Evolutionary conservation across 164 flowering plant species (phyloP).

Genomic region (Stephania japonica): DNA sequence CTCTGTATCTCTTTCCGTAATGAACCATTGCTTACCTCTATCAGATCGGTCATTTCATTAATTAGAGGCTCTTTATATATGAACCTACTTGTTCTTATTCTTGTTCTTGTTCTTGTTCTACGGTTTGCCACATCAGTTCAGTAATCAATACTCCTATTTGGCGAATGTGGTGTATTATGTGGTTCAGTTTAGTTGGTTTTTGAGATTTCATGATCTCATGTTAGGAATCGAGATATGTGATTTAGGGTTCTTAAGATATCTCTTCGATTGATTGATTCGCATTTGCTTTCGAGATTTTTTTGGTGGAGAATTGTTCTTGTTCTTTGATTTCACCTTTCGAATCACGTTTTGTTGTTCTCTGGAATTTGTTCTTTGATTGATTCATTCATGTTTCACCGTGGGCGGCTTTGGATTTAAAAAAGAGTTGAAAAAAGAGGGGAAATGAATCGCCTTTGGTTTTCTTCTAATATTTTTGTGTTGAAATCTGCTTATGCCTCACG

Average conservation of each 20-base stretch:
- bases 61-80: too few species aligned
- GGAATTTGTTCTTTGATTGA: background rate
- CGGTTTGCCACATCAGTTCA: too few species aligned
- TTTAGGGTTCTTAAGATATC: background rate
- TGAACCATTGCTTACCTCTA: too few species aligned
- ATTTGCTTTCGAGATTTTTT: background rate
- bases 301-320: slow-evolving; percentile 7
- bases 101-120: too few species aligned
- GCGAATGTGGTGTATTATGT: background rate
- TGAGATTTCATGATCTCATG: background rate
- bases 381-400: background rate
- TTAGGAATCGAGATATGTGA: background rate
- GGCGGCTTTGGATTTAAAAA: background rate
- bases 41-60: too few species aligned
- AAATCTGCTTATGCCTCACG: background rate
- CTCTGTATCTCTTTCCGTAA: too few species aligned
- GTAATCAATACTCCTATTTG: too few species aligned
- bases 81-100: too few species aligned
- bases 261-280: background rate
- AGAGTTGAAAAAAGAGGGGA: background rate
- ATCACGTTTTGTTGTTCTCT: background rate
- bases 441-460: background rate
- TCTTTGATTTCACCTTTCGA: background rate
- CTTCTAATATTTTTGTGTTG: background rate
- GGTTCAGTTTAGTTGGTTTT: background rate